These are phyloP conservation scores for Parathielavia hyrcaniae DNA, from an alignment of 495 filamentous ascomycete species.

Conservation along the genomic window DNA sequence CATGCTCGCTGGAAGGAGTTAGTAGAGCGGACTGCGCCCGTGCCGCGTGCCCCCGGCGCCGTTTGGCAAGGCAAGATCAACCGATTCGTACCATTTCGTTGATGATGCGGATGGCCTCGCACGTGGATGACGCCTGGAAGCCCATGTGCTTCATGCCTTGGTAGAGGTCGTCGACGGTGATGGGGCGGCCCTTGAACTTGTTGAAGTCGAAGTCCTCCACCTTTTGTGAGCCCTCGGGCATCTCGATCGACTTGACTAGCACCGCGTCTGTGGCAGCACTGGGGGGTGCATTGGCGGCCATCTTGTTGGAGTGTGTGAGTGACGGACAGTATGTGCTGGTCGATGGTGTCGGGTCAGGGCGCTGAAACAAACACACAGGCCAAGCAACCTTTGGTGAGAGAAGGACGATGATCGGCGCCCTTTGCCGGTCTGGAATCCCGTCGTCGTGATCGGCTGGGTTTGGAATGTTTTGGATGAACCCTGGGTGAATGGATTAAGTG, in stretches of 20 bases:
- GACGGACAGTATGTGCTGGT: neutral
- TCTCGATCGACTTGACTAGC: conserved; percentile 75
- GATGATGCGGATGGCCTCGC: conserved; percentile 78
- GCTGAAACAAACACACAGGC: too few relatives aligned
- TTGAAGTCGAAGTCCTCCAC: conserved; percentile 91
- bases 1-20: conserved; percentile 57
- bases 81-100: conserved; percentile 75
- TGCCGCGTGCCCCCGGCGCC: neutral
- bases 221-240: conserved; percentile 63
- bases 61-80: conserved; percentile 1
- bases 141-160: conserved; percentile 80
- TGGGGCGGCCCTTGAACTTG: conserved; percentile 59
- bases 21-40: conserved; percentile 6
- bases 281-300: conserved; percentile 47
- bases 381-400: too few relatives aligned
- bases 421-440: neutral
- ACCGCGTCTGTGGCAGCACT: conserved; percentile 72
- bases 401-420: too few relatives aligned
- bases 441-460: neutral
- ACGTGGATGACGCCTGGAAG: conserved; percentile 83
- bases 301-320: conserved; percentile 8
- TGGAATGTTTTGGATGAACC: neutral
- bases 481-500: neutral
- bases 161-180: conserved; percentile 79
- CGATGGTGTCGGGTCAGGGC: neutral